phyloP scores from a whole-genome alignment of 1,139 yeast species.

The Blastobotrys indianensis region DNA sequence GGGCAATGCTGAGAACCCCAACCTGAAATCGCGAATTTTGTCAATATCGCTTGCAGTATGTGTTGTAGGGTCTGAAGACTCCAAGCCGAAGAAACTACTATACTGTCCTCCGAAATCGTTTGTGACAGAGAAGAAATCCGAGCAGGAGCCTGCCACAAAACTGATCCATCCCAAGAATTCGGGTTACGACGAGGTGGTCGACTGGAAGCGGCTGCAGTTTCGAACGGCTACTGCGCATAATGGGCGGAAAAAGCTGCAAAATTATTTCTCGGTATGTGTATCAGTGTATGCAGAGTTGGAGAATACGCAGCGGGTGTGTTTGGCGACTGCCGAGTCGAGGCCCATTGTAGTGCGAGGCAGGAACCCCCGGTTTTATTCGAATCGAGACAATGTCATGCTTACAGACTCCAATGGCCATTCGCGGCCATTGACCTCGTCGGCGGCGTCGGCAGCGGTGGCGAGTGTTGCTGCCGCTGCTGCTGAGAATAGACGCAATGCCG shows the following conservation, averaged over 20 bases:
- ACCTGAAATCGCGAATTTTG: slow-evolving; percentile 23
- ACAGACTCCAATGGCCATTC: slow-evolving; percentile 15
- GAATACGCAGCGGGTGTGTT: slow-evolving; percentile 27
- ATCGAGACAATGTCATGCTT: slow-evolving; percentile 43
- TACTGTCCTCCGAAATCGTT: slow-evolving; percentile 27
- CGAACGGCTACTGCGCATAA: slow-evolving; percentile 61
- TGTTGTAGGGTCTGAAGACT: slow-evolving; percentile 26
- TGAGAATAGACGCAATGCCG: no score
- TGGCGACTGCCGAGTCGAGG: slow-evolving; percentile 30
- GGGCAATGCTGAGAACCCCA: slow-evolving; percentile 20
- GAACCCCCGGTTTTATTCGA: slow-evolving; percentile 58
- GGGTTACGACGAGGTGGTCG: slow-evolving; percentile 27
- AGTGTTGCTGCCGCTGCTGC: no score
- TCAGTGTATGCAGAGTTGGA: slow-evolving; percentile 38
- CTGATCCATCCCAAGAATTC: slow-evolving; percentile 26
- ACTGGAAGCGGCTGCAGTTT: slow-evolving; percentile 45
- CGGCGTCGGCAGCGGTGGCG: no score
- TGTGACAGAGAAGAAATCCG: slow-evolving; percentile 15
- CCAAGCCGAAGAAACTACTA: slow-evolving; percentile 23
- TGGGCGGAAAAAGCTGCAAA: slow-evolving; percentile 52
- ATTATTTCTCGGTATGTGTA: slow-evolving; percentile 48
- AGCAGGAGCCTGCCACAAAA: slow-evolving; percentile 26
- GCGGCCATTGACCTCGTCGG: slow-evolving; percentile 1
- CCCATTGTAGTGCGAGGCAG: slow-evolving; percentile 63
- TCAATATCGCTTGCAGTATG: slow-evolving; percentile 28